Percentiles rank a stretch among this genome's conserved stretches.
Evolutionary conservation across 805 yeast species (phyloP).

Genomic region (Pichia ethanolica): DNA sequence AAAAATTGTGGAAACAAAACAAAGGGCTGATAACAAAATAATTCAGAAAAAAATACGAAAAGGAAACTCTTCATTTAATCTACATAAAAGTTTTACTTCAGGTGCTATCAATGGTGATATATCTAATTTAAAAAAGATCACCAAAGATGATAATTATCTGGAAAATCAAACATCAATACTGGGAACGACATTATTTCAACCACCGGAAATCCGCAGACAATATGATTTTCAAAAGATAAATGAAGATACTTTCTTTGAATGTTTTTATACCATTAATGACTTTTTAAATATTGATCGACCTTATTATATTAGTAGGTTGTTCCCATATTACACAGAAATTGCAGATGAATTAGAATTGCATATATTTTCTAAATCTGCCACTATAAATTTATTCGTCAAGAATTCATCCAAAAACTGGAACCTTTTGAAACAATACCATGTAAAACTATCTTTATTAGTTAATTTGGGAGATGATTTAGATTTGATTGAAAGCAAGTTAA

Average conservation of each 20-base stretch:
- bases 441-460: conserved; percentile 25
- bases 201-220: conserved; percentile 20
- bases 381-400: conserved; percentile 20
- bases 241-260: conserved; percentile 23
- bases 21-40: neutral
- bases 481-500: conserved; percentile 12
- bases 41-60: neutral
- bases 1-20: too few species aligned
- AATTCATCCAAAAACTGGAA: conserved; percentile 16
- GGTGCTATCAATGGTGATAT: neutral
- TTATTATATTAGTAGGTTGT: conserved; percentile 31
- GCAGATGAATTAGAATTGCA: conserved; percentile 20
- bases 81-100: neutral
- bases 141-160: neutral
- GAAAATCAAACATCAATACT: neutral
- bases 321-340: conserved; percentile 20
- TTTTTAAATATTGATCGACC: conserved; percentile 19
- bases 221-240: conserved; percentile 24
- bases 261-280: conserved; percentile 31
- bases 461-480: conserved; percentile 27
- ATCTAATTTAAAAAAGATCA: neutral
- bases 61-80: conserved; percentile 1
- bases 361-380: conserved; percentile 16
- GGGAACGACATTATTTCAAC: neutral
- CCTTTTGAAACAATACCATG: conserved; percentile 17